Evolutionary conservation across 768 basidiomycete species (phyloP), one percentile per base, ranked within the genome.

Genomic region (Hericium alpestre): DNA sequence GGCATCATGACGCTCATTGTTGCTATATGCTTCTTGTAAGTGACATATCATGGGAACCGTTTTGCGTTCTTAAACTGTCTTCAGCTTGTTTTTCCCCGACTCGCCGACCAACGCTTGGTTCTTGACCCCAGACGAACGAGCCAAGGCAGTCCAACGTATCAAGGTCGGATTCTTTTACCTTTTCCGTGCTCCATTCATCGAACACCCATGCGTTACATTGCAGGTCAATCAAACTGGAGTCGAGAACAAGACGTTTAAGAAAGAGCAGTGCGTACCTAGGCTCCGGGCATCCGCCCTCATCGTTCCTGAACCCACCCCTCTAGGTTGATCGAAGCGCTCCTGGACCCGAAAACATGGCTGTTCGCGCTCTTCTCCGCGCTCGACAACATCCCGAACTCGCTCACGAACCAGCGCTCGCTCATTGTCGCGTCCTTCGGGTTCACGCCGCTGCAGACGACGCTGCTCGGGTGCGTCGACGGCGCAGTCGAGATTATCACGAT

Each of bases 201-300:
- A 32, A 11, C 8, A 2, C 43, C 8, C 43, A 46, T n/a, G 22
- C 9, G 16, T 10, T 51, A 51, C 49, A 48, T 54, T 50, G 37
- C 58, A 83, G 80, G 78, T 73, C 68, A 88, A 89, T 60, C 86
- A 90, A 79, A 86, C 85, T 0, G 89, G 88, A 32, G 79, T 89
- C 10, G 88, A 90, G 69, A 90, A 87, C 65, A 91, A 90, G 63
- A 76, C 76, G 54, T 90, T 87, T 71, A 90, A 90, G 72, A 80
- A 75, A 54, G 84, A 87, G 39, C 88, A 90, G 87, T 87, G 56
- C 60, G 84, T 75, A 43, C 43, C 37, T 15, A 9, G 6, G 8
- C 27, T 51, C 20, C 32, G 7, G 22, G 16, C 20, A 18, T 37
- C 15, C 22, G 23, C 10, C 25, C 25, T 25, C 43, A 51, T 12